Base-by-base conservation (phyloP, 257 asterid genomes). In the Sherardia arvensis region DNA sequence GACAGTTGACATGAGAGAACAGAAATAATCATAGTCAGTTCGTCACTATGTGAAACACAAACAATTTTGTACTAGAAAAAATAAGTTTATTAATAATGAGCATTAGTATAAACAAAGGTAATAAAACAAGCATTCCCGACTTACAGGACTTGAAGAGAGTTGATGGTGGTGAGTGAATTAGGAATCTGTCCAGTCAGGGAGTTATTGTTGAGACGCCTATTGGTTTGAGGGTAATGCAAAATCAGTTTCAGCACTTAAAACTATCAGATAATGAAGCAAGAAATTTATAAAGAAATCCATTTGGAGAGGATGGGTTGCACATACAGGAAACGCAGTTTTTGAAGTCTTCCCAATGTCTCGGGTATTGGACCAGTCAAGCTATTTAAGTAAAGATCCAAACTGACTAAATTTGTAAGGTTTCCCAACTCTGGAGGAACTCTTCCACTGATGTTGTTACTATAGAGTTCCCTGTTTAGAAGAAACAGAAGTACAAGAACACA, bases 191-290 rank as follows among this genome's bases (percentile, higher is more conserved):
- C 99, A 43, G 8, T 78, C 87, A 93, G 78, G 60, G 66, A 72
- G 85, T 93, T 93, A 72, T 93, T 93, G 83, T 93, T 93, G 65
- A 93, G 96, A 90, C 99, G 87, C 95, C 99, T 93, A 65, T 62
- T 66, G 34, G 62, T 67, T 55, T 55, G 75, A 11, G 72, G 70
- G 6, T 69, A 22, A 71, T 22, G 68, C 60, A 67, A 53, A 48
- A 59, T 69, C 58, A 66, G 73, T 71, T 55, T 68, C 69, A 25
- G 33, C 18, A 66, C 36, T 21, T 23, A 53, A 5, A 51, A 51
- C 51, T 30, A 29, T 49, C 14, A 7, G 29, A 3, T 28, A 2
- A 20, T 1, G 30, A 12, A 15, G n/a, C 51, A 5, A 43, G 51
- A 43, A 43, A 43, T 26, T 14, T 45, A 43, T 18, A 26, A 14